Conservation (phyloP, 805 yeast genomes). For the Schwanniomyces occidentalis region DNA sequence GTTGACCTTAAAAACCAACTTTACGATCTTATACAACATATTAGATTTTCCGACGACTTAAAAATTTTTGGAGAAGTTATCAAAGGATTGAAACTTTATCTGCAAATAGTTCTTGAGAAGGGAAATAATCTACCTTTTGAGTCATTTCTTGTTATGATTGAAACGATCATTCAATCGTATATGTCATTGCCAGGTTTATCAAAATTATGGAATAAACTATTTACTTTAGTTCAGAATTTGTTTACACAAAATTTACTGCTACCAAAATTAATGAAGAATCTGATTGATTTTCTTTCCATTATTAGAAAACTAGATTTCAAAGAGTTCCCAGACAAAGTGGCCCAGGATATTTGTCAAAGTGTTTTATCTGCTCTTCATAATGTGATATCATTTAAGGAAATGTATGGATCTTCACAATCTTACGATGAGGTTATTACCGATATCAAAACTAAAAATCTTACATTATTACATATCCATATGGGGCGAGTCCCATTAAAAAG, state of each 20-base stretch:
- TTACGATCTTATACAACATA: constrained; percentile 22
- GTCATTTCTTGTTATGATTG: constrained; percentile 17
- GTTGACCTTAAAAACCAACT: constrained; percentile 33
- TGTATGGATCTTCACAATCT: neutral
- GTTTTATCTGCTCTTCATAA: neutral
- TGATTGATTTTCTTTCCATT: constrained; percentile 1
- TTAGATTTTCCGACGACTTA: constrained; percentile 22
- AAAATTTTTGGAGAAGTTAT: constrained; percentile 22
- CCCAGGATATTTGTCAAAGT: constrained; percentile 1
- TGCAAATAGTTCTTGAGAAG: constrained; percentile 16
- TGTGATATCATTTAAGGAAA: neutral
- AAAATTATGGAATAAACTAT: constrained; percentile 16
- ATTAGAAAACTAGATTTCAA: constrained; percentile 6
- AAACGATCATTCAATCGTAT: constrained; percentile 11
- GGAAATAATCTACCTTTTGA: constrained; percentile 18
- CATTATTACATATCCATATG: constrained; percentile 30
- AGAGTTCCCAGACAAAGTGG: constrained; percentile 9
- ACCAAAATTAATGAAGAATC: neutral
- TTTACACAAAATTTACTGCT: constrained; percentile 1
- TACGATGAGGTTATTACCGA: neutral
- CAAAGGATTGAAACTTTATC: constrained; percentile 18
- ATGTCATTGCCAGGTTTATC: constrained; percentile 16
- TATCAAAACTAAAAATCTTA: neutral
- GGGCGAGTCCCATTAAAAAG: constrained; percentile 33
- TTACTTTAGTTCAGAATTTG: constrained; percentile 5